Evolutionary conservation across 768 basidiomycete genomes (phyloP).

Genomic region (Gloeostereum incarnatum): DNA sequence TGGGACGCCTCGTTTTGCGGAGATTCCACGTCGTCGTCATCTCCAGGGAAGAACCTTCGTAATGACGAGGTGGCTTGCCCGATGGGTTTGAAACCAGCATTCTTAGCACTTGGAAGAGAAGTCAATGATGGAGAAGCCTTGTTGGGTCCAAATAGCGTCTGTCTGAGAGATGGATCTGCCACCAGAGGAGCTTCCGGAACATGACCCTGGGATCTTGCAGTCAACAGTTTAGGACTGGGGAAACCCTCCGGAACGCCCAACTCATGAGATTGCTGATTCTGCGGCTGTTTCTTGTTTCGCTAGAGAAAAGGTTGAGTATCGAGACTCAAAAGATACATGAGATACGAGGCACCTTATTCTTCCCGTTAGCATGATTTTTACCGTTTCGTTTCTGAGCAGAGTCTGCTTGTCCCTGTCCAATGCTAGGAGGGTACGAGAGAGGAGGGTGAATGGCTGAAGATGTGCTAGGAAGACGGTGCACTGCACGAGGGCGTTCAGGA

Average conservation of each 20-base stretch:
- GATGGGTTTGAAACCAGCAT: conserved; percentile 61
- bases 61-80: conserved; percentile 48
- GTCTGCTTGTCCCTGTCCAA: conserved; percentile 15
- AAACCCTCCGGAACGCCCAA: neutral
- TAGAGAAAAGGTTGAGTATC: neutral
- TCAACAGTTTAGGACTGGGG: no score
- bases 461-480: conserved; percentile 52
- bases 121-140: neutral
- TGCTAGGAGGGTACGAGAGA: no score
- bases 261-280: neutral
- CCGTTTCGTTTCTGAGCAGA: conserved; percentile 24
- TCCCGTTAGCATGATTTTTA: conserved; percentile 25
- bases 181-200: neutral
- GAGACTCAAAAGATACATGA: neutral
- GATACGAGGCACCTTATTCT: conserved; percentile 11
- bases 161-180: neutral
- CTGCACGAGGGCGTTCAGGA: conserved; percentile 42
- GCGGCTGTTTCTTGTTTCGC: neutral
- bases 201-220: neutral
- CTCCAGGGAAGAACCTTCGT: conserved; percentile 76
- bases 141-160: neutral
- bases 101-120: conserved; percentile 18
- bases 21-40: conserved; percentile 59
- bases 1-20: no score
- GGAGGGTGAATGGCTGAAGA: conserved; percentile 24